Percentiles rank a stretch among this genome's conserved stretches.
phyloP scores from a whole-genome alignment of 2,329 filamentous ascomycete genomes.

The Ophiostoma ulmi region DNA sequence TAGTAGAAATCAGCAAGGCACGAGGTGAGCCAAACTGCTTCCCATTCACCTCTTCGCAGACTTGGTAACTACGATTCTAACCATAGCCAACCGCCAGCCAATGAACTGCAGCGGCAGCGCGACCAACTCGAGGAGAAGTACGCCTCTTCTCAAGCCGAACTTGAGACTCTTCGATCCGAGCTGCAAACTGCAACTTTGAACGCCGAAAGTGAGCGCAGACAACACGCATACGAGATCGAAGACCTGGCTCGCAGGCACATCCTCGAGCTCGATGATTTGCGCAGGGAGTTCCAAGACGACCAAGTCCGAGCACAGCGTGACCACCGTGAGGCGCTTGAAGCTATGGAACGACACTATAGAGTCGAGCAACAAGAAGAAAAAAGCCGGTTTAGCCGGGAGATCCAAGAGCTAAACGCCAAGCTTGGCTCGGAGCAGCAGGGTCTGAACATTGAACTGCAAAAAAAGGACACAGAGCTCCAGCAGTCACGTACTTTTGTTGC shows the following conservation, averaged over 20 bases:
- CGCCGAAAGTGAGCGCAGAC: slow-evolving; percentile 42
- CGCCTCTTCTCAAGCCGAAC: slow-evolving; percentile 56
- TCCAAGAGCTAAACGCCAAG: slow-evolving; percentile 57
- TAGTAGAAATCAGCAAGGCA: slow-evolving; percentile 66
- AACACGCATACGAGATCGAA: slow-evolving; percentile 50
- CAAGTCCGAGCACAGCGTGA: slow-evolving; percentile 53
- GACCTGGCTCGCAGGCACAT: slow-evolving; percentile 50
- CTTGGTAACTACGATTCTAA: background rate
- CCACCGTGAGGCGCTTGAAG: slow-evolving; percentile 64
- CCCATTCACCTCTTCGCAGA: background rate
- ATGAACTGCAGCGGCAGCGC: slow-evolving; percentile 46
- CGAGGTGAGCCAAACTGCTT: slow-evolving; percentile 51
- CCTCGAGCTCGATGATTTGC: slow-evolving; percentile 52
- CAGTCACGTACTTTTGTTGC: slow-evolving; percentile 45
- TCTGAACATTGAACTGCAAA: slow-evolving; percentile 43
- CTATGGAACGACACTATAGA: slow-evolving; percentile 57
- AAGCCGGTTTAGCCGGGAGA: slow-evolving; percentile 52
- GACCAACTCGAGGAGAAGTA: slow-evolving; percentile 45
- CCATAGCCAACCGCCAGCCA: slow-evolving; percentile 35
- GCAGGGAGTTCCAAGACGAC: slow-evolving; percentile 49
- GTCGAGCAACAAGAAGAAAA: slow-evolving; percentile 63
- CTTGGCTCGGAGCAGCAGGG: slow-evolving; percentile 50
- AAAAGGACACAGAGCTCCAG: slow-evolving; percentile 52
- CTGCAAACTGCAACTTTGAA: slow-evolving; percentile 39
- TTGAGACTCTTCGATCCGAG: slow-evolving; percentile 49